Percentiles rank a stretch among this genome's conserved stretches.
phyloP scores from a whole-genome alignment of 257 asterid species.

The Ligustrum vulgare region DNA sequence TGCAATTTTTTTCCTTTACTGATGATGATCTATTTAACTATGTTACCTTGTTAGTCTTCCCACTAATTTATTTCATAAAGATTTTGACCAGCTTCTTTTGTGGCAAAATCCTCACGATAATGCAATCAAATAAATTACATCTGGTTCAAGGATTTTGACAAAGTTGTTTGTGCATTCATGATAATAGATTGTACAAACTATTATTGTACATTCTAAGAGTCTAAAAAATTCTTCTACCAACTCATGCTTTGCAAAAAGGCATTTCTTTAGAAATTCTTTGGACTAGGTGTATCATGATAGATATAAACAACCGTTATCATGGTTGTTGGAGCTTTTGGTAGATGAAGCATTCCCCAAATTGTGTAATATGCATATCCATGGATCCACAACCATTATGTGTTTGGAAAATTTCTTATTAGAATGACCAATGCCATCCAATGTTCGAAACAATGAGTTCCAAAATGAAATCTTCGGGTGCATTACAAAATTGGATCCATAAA shows the following conservation, averaged over 20 bases:
- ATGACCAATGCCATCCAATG: not conserved
- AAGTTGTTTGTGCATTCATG: not conserved
- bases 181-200: not conserved
- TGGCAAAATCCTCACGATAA: not conserved
- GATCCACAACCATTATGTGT: not conserved
- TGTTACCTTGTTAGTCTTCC: not conserved
- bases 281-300: not conserved
- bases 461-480: not conserved
- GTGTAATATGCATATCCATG: not conserved
- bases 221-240: not conserved
- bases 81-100: not conserved
- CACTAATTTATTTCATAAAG: not conserved
- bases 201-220: not conserved
- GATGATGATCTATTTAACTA: not conserved
- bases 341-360: not conserved
- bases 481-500: constrained; percentile 5
- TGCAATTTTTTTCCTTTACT: not conserved
- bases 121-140: not conserved
- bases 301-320: not conserved
- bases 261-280: not conserved
- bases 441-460: not conserved
- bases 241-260: not conserved
- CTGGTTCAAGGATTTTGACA: not conserved
- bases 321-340: not conserved
- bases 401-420: not conserved